phyloP scores from a whole-genome alignment of 495 filamentous ascomycete species.

The Neurospora pannonica region DNA sequence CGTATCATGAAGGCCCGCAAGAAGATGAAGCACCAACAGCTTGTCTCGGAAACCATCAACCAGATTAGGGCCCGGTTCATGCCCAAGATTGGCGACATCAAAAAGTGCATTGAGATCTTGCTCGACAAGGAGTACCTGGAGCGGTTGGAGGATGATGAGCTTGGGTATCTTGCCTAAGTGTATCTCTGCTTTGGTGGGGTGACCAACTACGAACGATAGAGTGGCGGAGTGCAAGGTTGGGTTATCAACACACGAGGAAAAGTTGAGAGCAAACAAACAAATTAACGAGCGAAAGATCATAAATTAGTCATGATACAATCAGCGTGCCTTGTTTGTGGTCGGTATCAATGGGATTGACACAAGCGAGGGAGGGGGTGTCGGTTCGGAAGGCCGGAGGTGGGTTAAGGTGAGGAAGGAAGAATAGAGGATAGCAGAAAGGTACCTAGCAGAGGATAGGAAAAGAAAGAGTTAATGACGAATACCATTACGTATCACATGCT shows the following conservation, averaged over 20 bases:
- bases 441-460: not conserved
- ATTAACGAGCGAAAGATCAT: not conserved
- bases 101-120: slow-evolving; percentile 97
- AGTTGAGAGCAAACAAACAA: not conserved
- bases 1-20: slow-evolving; percentile 99
- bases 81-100: slow-evolving; percentile 90
- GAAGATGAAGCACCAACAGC: slow-evolving; percentile 90
- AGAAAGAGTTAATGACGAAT: not conserved
- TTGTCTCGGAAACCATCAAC: slow-evolving; percentile 87
- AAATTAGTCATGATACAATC: not conserved
- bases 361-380: not conserved
- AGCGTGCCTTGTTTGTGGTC: not conserved
- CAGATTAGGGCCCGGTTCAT: slow-evolving; percentile 93
- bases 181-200: not conserved
- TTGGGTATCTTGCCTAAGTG: slow-evolving; percentile 74
- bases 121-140: slow-evolving; percentile 99
- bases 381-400: not conserved
- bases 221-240: no score
- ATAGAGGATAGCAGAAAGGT: not conserved
- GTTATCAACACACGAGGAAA: not conserved
- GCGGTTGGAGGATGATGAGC: slow-evolving; percentile 84
- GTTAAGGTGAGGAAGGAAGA: not conserved
- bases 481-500: not conserved
- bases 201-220: not conserved
- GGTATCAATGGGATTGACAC: not conserved